Evolutionary conservation across 345 rosid genomes (phyloP).

Genomic region (Aquilaria sinensis): DNA sequence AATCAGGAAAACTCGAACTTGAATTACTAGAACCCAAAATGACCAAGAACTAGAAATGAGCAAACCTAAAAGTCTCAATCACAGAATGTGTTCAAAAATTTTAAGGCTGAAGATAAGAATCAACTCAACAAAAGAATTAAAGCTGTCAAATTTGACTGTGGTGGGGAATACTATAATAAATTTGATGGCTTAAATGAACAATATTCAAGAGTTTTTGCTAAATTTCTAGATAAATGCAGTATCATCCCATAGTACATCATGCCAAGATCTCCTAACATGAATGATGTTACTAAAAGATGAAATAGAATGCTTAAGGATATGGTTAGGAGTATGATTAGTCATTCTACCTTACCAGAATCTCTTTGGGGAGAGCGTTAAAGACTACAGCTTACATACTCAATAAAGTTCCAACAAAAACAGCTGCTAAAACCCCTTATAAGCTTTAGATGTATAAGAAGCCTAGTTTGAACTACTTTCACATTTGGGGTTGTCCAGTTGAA

Average conservation of each 20-base stretch:
- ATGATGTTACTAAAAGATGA: slow-evolving; percentile 8
- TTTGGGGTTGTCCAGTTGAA: not conserved
- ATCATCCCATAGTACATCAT: slow-evolving; percentile 1
- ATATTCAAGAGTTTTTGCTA: not conserved
- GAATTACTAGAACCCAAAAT: too few relatives aligned
- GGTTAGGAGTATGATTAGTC: too few relatives aligned
- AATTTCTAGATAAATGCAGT: slow-evolving; percentile 10
- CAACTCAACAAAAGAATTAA: slow-evolving; percentile 1
- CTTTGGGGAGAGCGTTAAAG: not conserved
- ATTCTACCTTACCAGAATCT: slow-evolving; percentile 1
- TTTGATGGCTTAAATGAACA: slow-evolving; percentile 7
- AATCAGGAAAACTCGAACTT: too few relatives aligned
- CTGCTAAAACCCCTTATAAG: slow-evolving; percentile 6
- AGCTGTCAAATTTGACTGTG: not conserved
- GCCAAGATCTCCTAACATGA: slow-evolving; percentile 1
- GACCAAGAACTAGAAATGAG: too few relatives aligned
- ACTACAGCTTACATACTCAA: too few relatives aligned
- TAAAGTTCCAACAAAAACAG: slow-evolving; percentile 1
- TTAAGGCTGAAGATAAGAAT: not conserved
- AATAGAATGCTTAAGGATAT: too few relatives aligned
- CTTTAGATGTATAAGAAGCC: not conserved
- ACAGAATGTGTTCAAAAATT: not conserved
- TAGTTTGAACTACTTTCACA: slow-evolving; percentile 7
- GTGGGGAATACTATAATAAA: slow-evolving; percentile 3
- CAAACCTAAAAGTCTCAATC: not conserved